Evolutionary conservation across 768 basidiomycete species (phyloP).

Genomic region (Rhizopogon vulgaris): DNA sequence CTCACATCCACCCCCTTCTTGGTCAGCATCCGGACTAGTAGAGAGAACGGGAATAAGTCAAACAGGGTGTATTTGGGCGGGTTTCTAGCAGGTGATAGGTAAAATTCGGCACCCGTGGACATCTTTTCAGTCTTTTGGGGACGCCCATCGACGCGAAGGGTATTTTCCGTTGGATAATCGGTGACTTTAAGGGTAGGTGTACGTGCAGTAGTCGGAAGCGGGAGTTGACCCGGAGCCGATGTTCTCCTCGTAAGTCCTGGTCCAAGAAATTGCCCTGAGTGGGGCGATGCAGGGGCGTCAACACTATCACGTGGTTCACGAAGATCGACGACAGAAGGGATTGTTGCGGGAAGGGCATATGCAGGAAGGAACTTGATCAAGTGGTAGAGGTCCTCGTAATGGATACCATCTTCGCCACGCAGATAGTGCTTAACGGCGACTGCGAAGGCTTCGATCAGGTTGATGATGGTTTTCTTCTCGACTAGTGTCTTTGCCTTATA

Average conservation of each 20-base stretch:
- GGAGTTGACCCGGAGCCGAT: slow-evolving; percentile 19
- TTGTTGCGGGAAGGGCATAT: slow-evolving; percentile 49
- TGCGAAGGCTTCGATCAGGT: slow-evolving; percentile 59
- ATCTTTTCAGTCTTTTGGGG: slow-evolving; percentile 3
- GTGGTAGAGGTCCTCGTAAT: slow-evolving; percentile 49
- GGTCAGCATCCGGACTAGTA: slow-evolving; percentile 42
- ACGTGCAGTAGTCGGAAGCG: slow-evolving; percentile 21
- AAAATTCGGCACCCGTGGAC: slow-evolving; percentile 26
- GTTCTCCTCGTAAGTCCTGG: slow-evolving; percentile 1
- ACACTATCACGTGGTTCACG: not conserved
- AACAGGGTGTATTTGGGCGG: slow-evolving; percentile 57
- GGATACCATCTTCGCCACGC: slow-evolving; percentile 42
- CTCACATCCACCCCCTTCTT: slow-evolving; percentile 44
- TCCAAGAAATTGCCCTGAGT: slow-evolving; percentile 3
- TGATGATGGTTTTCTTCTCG: slow-evolving; percentile 66
- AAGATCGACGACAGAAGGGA: slow-evolving; percentile 34
- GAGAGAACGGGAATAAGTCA: slow-evolving; percentile 67
- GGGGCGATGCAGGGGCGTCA: slow-evolving; percentile 5
- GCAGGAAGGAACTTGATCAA: slow-evolving; percentile 69
- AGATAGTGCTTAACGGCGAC: slow-evolving; percentile 69
- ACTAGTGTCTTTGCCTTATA: slow-evolving; percentile 44
- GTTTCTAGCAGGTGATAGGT: slow-evolving; percentile 45
- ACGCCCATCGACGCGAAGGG: slow-evolving; percentile 3
- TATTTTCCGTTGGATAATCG: slow-evolving; percentile 6
- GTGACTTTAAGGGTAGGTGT: slow-evolving; percentile 10